phyloP scores from a whole-genome alignment of 164 flowering plant genomes.

The Magnolia officinalis region DNA sequence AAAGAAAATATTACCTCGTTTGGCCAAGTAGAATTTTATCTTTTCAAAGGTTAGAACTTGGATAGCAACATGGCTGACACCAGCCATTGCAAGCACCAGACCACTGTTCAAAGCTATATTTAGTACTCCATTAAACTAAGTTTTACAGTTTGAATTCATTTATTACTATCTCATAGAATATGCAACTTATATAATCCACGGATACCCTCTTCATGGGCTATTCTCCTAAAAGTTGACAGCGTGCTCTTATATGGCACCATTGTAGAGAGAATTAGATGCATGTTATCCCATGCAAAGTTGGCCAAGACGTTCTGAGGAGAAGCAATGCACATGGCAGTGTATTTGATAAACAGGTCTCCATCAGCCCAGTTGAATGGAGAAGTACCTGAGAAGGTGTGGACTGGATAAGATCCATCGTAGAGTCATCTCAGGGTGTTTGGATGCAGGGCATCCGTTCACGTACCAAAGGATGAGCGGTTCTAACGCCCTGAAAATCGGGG shows the following conservation, averaged over 20 bases:
- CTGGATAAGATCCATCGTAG: too few relatives aligned
- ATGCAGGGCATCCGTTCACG: too few relatives aligned
- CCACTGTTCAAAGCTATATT: constrained; percentile 55
- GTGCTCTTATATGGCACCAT: constrained; percentile 72
- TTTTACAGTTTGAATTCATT: not conserved
- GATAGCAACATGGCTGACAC: constrained; percentile 96
- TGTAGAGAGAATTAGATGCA: too few relatives aligned
- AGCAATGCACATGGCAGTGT: too few relatives aligned
- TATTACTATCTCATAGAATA: not conserved
- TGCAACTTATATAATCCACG: constrained; percentile 88
- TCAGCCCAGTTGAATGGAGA: too few relatives aligned
- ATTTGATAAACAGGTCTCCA: too few relatives aligned
- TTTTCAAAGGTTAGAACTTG: constrained; percentile 93
- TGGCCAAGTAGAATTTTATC: constrained; percentile 77
- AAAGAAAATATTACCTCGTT: constrained; percentile 39
- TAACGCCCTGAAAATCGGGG: too few relatives aligned
- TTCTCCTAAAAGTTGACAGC: constrained; percentile 84
- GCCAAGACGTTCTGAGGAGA: too few relatives aligned
- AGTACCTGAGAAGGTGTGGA: too few relatives aligned
- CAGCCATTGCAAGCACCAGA: constrained; percentile 94
- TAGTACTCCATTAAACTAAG: not conserved
- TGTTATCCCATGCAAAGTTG: too few relatives aligned
- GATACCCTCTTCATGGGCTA: constrained; percentile 85
- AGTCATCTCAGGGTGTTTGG: too few relatives aligned
- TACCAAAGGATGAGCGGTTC: too few relatives aligned